A percentile compares a stretch with the other conserved stretches of the same genome.
phyloP scores from a whole-genome alignment of 83 land plant genomes.

The Picea abies region DNA sequence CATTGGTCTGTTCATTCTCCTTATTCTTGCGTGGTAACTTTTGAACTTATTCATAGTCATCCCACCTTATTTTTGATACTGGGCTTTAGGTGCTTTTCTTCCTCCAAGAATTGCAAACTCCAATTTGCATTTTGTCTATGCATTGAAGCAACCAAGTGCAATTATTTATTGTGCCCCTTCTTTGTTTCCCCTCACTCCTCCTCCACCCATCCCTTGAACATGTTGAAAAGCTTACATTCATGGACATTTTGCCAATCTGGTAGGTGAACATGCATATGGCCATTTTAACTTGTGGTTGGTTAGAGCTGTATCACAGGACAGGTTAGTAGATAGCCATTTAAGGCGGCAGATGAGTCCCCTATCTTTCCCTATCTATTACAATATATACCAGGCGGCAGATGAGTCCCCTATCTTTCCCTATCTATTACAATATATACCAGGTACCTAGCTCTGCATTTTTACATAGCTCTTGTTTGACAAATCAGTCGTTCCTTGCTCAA shows the following conservation, averaged over 20 bases:
- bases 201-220: no score
- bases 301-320: background rate
- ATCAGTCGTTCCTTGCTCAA: background rate
- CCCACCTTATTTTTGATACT: background rate
- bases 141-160: background rate
- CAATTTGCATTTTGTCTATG: background rate
- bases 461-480: background rate
- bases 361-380: background rate
- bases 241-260: background rate
- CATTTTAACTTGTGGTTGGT: background rate
- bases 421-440: background rate
- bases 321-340: background rate
- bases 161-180: background rate
- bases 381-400: background rate
- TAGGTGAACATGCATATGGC: background rate
- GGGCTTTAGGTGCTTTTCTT: background rate
- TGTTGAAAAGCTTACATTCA: background rate
- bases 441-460: background rate
- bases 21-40: background rate
- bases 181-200: no score
- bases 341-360: background rate
- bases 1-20: no score
- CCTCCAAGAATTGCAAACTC: background rate
- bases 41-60: background rate
- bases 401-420: background rate